A percentile compares a stretch with the other conserved stretches of the same genome.
Evolutionary conservation across 2,329 filamentous ascomycete genomes (phyloP).

Genomic region (Tolypocladium sp.): DNA sequence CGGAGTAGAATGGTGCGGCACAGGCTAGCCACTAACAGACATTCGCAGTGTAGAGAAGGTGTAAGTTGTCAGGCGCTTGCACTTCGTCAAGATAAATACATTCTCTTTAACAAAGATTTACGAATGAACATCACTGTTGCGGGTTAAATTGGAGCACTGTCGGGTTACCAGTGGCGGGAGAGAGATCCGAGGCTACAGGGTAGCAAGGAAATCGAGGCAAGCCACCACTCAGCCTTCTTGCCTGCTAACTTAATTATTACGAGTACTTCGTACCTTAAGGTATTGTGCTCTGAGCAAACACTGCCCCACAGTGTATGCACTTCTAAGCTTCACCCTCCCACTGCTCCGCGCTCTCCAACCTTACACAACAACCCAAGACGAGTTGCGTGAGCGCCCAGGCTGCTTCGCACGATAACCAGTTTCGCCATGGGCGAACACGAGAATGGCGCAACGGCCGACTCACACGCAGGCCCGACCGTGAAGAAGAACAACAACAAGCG

Average conservation of each 20-base stretch:
- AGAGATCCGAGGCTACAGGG: background rate
- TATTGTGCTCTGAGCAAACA: background rate
- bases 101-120: background rate
- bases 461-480: background rate
- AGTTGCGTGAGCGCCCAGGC: background rate
- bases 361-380: background rate
- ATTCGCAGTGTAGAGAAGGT: background rate
- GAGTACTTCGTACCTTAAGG: no score
- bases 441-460: background rate
- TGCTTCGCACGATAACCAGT: background rate
- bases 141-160: background rate
- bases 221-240: background rate
- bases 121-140: no score
- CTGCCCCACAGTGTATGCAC: background rate
- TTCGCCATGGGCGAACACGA: conserved; percentile 1
- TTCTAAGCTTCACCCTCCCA: background rate
- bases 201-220: background rate
- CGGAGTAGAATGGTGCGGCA: background rate
- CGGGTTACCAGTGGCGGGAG: background rate
- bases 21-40: background rate
- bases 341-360: background rate
- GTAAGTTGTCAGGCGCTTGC: background rate
- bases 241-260: no score
- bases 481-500: conserved; percentile 18
- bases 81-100: background rate